Evolutionary conservation across 2,329 filamentous ascomycete species (phyloP).

Genomic region (Alternaria sp.): DNA sequence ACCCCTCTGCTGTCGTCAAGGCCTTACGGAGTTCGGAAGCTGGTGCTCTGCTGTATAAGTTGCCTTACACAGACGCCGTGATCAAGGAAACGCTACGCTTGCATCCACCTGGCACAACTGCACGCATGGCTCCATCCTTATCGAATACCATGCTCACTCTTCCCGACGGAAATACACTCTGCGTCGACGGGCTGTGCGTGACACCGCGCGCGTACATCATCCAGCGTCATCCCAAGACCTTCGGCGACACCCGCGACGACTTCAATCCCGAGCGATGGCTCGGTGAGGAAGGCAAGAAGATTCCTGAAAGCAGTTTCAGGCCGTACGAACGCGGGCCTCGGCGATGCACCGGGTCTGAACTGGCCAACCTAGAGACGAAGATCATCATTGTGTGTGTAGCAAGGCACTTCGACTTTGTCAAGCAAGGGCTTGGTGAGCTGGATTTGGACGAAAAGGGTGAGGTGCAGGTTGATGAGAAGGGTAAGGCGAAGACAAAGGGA

Average conservation of each 20-base stretch:
- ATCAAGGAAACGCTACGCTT: conserved; percentile 57
- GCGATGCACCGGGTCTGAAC: conserved; percentile 65
- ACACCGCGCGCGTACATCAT: conserved; percentile 27
- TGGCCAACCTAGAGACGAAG: conserved; percentile 61
- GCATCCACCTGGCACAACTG: conserved; percentile 46
- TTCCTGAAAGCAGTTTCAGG: conserved; percentile 58
- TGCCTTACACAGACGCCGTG: conserved; percentile 55
- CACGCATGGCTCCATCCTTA: conserved; percentile 20
- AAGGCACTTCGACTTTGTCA: conserved; percentile 57
- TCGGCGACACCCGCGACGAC: conserved; percentile 28
- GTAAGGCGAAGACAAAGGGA: conserved; percentile 16
- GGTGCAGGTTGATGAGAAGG: conserved; percentile 11
- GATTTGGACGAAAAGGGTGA: conserved; percentile 13
- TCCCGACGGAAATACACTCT: conserved; percentile 16
- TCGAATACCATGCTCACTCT: conserved; percentile 22
- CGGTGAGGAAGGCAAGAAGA: conserved; percentile 24
- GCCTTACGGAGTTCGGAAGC: not conserved
- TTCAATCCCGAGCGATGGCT: conserved; percentile 35
- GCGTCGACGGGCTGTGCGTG: conserved; percentile 22
- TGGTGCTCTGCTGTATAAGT: conserved; percentile 21
- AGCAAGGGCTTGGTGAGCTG: conserved; percentile 35
- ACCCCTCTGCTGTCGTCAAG: not conserved
- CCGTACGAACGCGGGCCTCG: conserved; percentile 63
- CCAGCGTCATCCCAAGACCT: conserved; percentile 26
- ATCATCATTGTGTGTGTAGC: conserved; percentile 60